Evolutionary conservation across 2,329 filamentous ascomycete genomes (phyloP), one percentile per base, ranked within the genome.

Genomic region (Aotearoamyces nothofagi): DNA sequence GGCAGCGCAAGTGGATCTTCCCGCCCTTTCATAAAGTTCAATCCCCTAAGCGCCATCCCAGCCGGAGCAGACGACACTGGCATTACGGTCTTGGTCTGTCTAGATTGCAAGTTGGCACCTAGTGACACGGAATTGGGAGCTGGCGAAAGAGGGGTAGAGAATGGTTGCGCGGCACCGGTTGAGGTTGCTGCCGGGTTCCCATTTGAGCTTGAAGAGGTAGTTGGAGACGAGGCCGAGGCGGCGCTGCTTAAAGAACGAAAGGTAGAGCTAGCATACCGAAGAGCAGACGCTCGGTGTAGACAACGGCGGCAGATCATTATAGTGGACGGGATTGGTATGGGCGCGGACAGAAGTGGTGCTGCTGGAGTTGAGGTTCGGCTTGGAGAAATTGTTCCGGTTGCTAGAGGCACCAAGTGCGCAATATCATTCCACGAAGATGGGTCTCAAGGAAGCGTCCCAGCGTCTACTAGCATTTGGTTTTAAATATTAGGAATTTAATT

Each of bases 11-110:
- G 59, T 1, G 82, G 81, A 47, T 87, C 80, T 19, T 63, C 56
- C 46, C 67, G 66, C 40, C 68, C 70, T 58, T 90, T 90, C 45
- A 75, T 54, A 54, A 78, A 87, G 53, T 83, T 87, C 32, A 92
- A 58, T 1, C 81, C 81, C 31, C 61, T 71, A 23, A 92, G 59
- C 9, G 72, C 55, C 9, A 77, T 82, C 17, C 82, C 82, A 4
- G 73, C 69, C 3, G 63, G 58, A 22, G 34, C 29, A 11, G 28
- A 38, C 9, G 39, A 43, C 6, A 37, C 35, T 8, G 44, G 38
- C 12, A 41, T 33, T 36, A 41, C 24, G 30, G 29, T 14, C 34
- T 43, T 29, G 30, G 29, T 15, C 29, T 28, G n/a, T n/a, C n/a
- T 33, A 17, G 28, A 8, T 20, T 13, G 26, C 7, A 28, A 17